Evolutionary conservation across 352 stramenopile species (phyloP).

Genomic region (Poterioochromonas sp.): DNA sequence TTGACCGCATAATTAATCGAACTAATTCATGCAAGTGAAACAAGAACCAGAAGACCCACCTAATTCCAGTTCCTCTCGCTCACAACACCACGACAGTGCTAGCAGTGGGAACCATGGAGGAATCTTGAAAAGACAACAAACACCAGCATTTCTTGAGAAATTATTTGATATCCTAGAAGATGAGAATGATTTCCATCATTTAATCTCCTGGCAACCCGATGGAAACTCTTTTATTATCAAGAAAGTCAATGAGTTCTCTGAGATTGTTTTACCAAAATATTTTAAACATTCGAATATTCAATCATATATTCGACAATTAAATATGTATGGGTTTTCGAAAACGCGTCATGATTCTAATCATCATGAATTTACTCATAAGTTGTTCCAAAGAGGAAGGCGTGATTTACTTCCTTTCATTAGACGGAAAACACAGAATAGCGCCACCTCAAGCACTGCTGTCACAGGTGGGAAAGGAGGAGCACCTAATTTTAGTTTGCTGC

Average conservation of each 20-base stretch:
- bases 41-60: too few species aligned
- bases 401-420: constrained; percentile 74
- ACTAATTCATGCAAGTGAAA: too few species aligned
- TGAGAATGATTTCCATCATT: constrained; percentile 55
- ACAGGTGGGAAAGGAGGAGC: too few species aligned
- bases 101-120: too few species aligned
- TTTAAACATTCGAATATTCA: constrained; percentile 85
- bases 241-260: constrained; percentile 49
- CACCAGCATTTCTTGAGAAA: constrained; percentile 74
- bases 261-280: constrained; percentile 44
- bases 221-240: constrained; percentile 81
- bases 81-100: too few species aligned
- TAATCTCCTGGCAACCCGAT: constrained; percentile 75
- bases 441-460: neutral
- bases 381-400: constrained; percentile 71
- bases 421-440: constrained; percentile 54
- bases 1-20: too few species aligned
- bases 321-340: constrained; percentile 84
- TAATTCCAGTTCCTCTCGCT: too few species aligned
- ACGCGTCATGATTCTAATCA: constrained; percentile 76
- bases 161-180: constrained; percentile 85
- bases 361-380: constrained; percentile 80
- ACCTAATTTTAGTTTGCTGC: too few species aligned
- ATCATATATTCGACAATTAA: constrained; percentile 83
- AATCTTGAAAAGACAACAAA: neutral